Evolutionary conservation across 257 asterid genomes (phyloP).

Genomic region (Salvia miltiorrhiza): DNA sequence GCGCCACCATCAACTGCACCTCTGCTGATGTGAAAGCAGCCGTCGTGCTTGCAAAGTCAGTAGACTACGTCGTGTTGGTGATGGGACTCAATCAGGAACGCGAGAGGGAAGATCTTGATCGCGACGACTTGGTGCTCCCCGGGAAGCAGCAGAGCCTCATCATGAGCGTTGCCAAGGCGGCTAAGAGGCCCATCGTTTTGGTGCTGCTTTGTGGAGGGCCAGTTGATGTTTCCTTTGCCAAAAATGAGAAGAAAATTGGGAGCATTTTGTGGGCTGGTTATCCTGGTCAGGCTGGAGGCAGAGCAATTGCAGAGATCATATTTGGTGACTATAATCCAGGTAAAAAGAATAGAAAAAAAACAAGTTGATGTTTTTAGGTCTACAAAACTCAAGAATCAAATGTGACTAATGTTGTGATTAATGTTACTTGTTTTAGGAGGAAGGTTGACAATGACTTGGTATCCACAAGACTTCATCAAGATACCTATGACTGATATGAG

Average conservation of each 20-base stretch:
- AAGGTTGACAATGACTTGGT: constrained; percentile 70
- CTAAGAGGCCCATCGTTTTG: constrained; percentile 51
- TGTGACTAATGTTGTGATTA: neutral
- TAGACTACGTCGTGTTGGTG: constrained; percentile 53
- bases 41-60: constrained; percentile 29
- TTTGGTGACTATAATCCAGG: constrained; percentile 83
- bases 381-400: neutral
- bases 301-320: constrained; percentile 63
- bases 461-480: constrained; percentile 55
- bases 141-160: constrained; percentile 52
- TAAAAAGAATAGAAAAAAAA: neutral
- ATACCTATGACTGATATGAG: constrained; percentile 78
- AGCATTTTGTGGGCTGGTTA: constrained; percentile 80
- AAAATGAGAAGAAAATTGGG: constrained; percentile 47
- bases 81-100: constrained; percentile 65
- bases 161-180: constrained; percentile 42
- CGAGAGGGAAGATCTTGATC: constrained; percentile 60
- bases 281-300: constrained; percentile 79
- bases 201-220: constrained; percentile 75
- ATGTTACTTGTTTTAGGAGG: constrained; percentile 48
- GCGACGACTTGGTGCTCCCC: constrained; percentile 52
- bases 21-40: constrained; percentile 18
- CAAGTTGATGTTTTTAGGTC: neutral
- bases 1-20: constrained; percentile 50
- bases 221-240: constrained; percentile 66